Evolutionary conservation across 2,329 filamentous ascomycete species (phyloP), one percentile per base, ranked within the genome.

Genomic region (Exophiala mesophila): DNA sequence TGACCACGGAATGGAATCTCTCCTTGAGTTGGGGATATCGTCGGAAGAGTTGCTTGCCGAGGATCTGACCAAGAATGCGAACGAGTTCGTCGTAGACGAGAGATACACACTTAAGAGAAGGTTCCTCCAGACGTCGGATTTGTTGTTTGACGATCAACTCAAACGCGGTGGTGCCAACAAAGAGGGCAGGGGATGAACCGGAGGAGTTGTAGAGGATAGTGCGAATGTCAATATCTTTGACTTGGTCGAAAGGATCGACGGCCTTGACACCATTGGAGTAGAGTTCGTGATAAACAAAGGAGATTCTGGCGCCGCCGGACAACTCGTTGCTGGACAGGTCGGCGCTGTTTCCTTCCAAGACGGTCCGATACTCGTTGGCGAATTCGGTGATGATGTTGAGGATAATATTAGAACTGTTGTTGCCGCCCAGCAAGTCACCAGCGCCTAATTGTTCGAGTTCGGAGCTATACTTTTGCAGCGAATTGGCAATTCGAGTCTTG

Each of bases 321-420:
- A 98, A 76, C 65, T 98, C 92, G 2, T 85, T 78, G 67, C 88
- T 95, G 17, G 92, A 97, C 3, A 98, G 75, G 65, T 98, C 92
- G 52, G 88, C 88, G 68, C 94, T 97, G 69, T 95, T 95, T 57
- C 92, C 92, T 56, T 98, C 94, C 47, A 98, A 69, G 16, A 98
- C 88, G 16, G 89, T 95, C 57, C 90, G 81, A 78, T 94, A 98
- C 64, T 98, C 92, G 61, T 94, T 95, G 56, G 87, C 89, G 64
- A 98, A 98, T 67, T 98, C 92, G 29, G 90, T 97, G 61, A 98
- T 98, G 69, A 98, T 94, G 69, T 96, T 96, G 52, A 98, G 79
- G 43, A 98, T 83, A 52, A 98, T 94, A 64, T 97, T 98, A 45
- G 86, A 84, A 39, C 47, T 52, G 73, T 97, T 97, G 73, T 97